phyloP scores from a whole-genome alignment of 2,329 filamentous ascomycete species.

The Aurifilum marmelostoma region DNA sequence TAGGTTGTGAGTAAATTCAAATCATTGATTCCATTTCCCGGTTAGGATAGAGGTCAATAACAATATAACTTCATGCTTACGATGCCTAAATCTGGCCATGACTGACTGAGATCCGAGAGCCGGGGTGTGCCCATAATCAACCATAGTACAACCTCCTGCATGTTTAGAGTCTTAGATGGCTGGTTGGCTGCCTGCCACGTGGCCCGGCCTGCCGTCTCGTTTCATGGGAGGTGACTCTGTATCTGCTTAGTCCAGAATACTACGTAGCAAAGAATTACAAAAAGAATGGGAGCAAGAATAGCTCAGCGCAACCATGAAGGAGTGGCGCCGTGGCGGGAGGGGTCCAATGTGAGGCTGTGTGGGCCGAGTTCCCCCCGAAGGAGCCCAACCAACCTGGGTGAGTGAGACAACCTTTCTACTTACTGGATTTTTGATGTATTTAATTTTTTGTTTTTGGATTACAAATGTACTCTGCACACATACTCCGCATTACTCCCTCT shows the following conservation, averaged over 20 bases:
- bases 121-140: not conserved
- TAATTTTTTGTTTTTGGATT: not conserved
- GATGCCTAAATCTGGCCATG: not conserved
- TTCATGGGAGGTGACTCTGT: not conserved
- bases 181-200: not conserved
- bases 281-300: not conserved
- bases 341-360: not conserved
- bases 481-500: not conserved
- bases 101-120: not conserved
- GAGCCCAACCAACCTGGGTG: not conserved
- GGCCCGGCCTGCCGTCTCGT: not conserved
- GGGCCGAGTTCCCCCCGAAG: not conserved
- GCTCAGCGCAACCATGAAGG: not conserved
- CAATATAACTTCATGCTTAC: not conserved
- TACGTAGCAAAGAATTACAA: not conserved
- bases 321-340: not conserved
- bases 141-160: not conserved
- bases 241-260: not conserved
- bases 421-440: not conserved
- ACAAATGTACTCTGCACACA: not conserved
- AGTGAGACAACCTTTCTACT: not conserved
- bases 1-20: not conserved
- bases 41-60: not conserved
- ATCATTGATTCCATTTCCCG: not conserved
- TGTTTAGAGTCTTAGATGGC: not conserved